Evolutionary conservation across 805 yeast species (phyloP), one percentile per base, ranked within the genome.

Genomic region (Barnettozyma sucrosica): DNA sequence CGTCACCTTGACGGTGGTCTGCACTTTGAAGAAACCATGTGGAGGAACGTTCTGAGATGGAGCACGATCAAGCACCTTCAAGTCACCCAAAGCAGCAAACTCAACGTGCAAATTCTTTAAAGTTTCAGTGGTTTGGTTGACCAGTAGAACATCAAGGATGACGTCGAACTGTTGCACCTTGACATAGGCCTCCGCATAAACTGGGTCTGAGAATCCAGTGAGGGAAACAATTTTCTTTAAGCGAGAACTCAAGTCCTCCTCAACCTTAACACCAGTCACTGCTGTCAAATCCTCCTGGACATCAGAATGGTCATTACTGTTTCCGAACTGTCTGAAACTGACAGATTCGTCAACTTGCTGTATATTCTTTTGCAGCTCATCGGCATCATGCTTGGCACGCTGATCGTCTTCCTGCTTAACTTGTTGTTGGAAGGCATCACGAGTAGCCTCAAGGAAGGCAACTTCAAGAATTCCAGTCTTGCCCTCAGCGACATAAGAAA

Each of bases 131-230:
- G 99, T 93, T 71, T 93, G 99, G 65, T 93, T 93, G 41, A 93
- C 98, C 53, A 93, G 71, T 65, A 93, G 72, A 16, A 93, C 97
- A 59, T 95, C 99, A 57, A 93, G 75, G 0, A 89, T 89, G 59
- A 93, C 95, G 66, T 95, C 98, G 65, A 85, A 93, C 69, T 95
- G 98, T 61, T 90, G 96, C n/a, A 89, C 93, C 55, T 87, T 87
- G 55, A 93, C 88, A 61, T 85, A 88, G 0, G 97, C 99, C 70
- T 93, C 99, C 7, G 97, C 98, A 65, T 93, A 93, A 30, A 93
- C 95, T 19, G 98, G 96, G 66, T 93, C 99, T 0, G 97, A 86
- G 67, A 89, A 93, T 16, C 99, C 99, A n/a, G 99, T 92, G 56
- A 93, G 77, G 64, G 88, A 98, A 43, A 89, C 82, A 59, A 95